phyloP scores from a whole-genome alignment of 2,329 filamentous ascomycete species.

The Coleophoma crateriformis region DNA sequence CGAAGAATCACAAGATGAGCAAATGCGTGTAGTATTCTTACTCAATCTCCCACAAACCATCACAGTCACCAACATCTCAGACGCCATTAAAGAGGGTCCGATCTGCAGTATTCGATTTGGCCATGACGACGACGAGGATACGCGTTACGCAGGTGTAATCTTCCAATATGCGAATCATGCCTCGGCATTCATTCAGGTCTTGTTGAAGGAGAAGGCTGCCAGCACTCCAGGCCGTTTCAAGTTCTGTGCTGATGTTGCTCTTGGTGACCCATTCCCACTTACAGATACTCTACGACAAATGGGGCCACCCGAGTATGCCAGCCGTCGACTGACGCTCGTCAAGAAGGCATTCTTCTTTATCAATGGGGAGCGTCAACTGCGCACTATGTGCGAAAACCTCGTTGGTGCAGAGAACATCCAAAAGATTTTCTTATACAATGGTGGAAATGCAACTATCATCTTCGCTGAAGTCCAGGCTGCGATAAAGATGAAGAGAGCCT shows the following conservation, averaged over 20 bases:
- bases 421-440: constrained; percentile 23
- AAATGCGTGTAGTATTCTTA: constrained; percentile 20
- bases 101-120: constrained; percentile 21
- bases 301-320: constrained; percentile 15
- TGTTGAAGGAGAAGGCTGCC: constrained; percentile 11
- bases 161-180: constrained; percentile 22
- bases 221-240: constrained; percentile 15
- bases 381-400: constrained; percentile 14
- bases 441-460: constrained; percentile 25
- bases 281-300: constrained; percentile 19
- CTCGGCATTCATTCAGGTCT: constrained; percentile 11
- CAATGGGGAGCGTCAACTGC: constrained; percentile 15
- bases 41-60: constrained; percentile 19
- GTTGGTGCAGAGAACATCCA: constrained; percentile 19
- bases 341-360: constrained; percentile 25
- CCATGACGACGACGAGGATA: constrained; percentile 11
- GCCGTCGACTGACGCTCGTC: constrained; percentile 23
- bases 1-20: constrained; percentile 11
- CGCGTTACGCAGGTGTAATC: constrained; percentile 18
- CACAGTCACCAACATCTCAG: constrained; percentile 14
- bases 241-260: constrained; percentile 18
- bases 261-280: constrained; percentile 15
- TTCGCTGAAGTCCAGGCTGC: constrained; percentile 21
- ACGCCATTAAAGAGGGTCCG: constrained; percentile 22
- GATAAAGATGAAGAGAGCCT: constrained; percentile 17